Evolutionary conservation across 2,329 filamentous ascomycete species (phyloP), one percentile per base, ranked within the genome.

Genomic region (Cladosporium sphaerospermum): DNA sequence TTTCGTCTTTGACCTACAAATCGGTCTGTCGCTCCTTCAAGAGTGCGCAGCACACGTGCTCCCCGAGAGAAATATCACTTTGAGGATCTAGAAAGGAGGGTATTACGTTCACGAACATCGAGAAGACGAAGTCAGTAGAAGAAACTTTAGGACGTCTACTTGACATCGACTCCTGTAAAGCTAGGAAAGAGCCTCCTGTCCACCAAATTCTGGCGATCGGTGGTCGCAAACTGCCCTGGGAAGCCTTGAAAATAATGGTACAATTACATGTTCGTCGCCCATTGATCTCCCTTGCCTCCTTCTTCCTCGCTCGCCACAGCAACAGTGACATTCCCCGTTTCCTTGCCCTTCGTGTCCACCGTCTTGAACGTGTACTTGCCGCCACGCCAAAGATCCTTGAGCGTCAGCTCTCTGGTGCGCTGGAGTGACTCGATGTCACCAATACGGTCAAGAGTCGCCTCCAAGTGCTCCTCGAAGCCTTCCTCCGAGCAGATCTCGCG

Each of bases 351-450:
- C 44, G 64, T 62, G 62, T 80, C 74, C 53, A 66, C 65, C 56
- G 75, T 74, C 40, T 72, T 69, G 56, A 92, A 79, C 57, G 82
- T 78, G 66, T 96, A 96, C 68, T 85, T 86, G 2, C 90, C 90
- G 10, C 88, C 84, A 32, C 91, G 75, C 64, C 93, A 92, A 37
- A 97, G 76, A 69, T 97, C 93, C 74, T 99, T 99, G 59, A 95
- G 88, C 1, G 95, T 95, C 49, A 99, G 69, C 72, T 99, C 93
- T 57, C 92, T 83, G n/a, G 93, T 99, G 57, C 93, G 79, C 34
- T 91, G 92, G 57, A 99, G 77, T 64, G 85, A 91, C 75, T 99
- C 93, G 66, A 99, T 99, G 59, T 86, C 91, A n/a, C 78, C 73
- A 60, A 99, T 99, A 18, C 93, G 81, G 54, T 92, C 80, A 19